These are phyloP conservation scores for Leccinum cinnamomeum DNA, from an alignment of 1,284 basidiomycete species.

Conservation along the genomic window DNA sequence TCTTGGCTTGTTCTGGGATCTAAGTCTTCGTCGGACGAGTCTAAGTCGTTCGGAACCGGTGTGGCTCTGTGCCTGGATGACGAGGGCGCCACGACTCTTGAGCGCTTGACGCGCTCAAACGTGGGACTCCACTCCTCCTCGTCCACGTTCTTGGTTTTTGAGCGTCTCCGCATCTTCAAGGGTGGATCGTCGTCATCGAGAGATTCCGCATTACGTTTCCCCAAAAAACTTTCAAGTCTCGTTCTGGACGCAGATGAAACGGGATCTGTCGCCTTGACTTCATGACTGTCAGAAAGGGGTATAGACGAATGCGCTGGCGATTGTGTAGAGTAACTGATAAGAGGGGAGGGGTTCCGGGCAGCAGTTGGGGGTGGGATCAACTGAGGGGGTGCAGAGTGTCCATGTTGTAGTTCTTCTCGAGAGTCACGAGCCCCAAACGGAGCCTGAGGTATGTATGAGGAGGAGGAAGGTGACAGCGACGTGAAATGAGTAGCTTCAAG, in stretches of 20 bases:
- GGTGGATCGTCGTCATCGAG: slow-evolving; percentile 3
- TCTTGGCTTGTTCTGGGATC: not conserved
- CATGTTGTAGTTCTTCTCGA: not conserved
- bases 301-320: slow-evolving; percentile 3
- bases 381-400: slow-evolving; percentile 6
- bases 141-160: slow-evolving; percentile 20
- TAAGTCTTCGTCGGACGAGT: not conserved
- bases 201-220: slow-evolving; percentile 18
- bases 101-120: slow-evolving; percentile 13
- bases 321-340: not conserved
- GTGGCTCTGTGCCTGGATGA: not conserved
- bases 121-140: slow-evolving; percentile 30
- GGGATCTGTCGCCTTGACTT: not conserved
- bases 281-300: not conserved
- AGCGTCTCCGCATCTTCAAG: slow-evolving; percentile 9
- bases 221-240: not conserved
- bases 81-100: not conserved
- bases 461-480: not conserved
- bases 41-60: not conserved
- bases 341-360: slow-evolving; percentile 9
- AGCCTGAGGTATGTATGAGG: slow-evolving; percentile 4
- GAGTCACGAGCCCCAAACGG: not conserved
- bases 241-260: not conserved
- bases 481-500: not conserved
- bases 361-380: slow-evolving; percentile 22